Evolutionary conservation across 805 yeast genomes (phyloP), one percentile per base, ranked within the genome.

Genomic region (Geotrichum ghanense): DNA sequence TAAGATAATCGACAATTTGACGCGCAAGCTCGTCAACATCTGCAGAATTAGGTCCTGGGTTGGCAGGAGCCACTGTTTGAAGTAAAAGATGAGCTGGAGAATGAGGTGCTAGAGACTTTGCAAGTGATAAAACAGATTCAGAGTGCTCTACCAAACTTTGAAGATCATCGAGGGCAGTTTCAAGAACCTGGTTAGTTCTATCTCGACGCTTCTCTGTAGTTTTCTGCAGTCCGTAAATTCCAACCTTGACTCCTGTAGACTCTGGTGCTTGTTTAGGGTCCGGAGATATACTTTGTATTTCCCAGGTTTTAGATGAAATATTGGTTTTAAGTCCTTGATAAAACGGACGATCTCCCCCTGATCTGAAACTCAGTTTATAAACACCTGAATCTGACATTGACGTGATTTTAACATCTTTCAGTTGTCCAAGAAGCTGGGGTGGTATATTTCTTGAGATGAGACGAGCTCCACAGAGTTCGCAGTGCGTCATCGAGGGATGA

Each of bases 391-490:
- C 52, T n/a, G 47, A 46, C 16, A 50, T 48, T 7, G 49, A 25
- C 12, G 57, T 53, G 3, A 49, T 53, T 3, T 58, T 52, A 2
- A 55, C 48, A 41, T 48, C 51, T 43, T 55, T 39, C 47, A 55
- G 31, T 45, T 53, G 42, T 3, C 50, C 46, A 24, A 50, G 44
- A 22, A 55, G 54, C 50, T 48, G 54, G 21, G 55, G 58, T 39
- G 57, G 63, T 44, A 45, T 41, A 5, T 51, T 59, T 42, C 22
- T 57, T 20, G 71, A 58, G 2, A 54, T 48, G 22, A 81, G 59
- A 19, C 68, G 68, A 0, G 81, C 69, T 0, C 95, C 96, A 65
- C 97, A 90, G 58, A 92, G 73, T 62, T 90, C 98, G 63, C 98
- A 90, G 51, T 70, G 71, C 31, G 70, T 63, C 70, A 90, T 68